Base-by-base conservation (phyloP, 345 rosid species). In the Eucalyptus marginata region DNA sequence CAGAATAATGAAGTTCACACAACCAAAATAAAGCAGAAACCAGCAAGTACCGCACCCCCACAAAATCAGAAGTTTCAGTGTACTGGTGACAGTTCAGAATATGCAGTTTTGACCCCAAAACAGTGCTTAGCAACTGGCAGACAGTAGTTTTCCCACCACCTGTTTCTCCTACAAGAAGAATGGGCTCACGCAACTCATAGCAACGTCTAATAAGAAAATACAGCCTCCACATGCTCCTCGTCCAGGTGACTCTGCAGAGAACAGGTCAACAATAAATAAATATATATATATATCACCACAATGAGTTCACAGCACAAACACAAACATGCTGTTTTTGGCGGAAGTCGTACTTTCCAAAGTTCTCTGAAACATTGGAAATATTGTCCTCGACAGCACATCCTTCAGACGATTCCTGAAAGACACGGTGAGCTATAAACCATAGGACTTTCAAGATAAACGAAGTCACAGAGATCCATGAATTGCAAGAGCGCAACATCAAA, bases 101-200 rank as follows among this genome's bases (percentile, higher is more conserved):
- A 93, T 93, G 96, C 91, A 97, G 91, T 68, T 92, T 93, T 89
- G 93, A 92, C 87, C 93, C 92, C 93, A 94, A 88, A 59, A 91
- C 90, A 49, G 86, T 54, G 92, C 97, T 93, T 90, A 97, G 93
- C 89, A 95, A 90, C 92, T 97, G 98, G 92, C 99, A 96, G 87
- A 95, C 97, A 49, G 98, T 96, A 52, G 99, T 97, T 95, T 96
- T 97, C 76, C 99, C 99, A 89, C 99, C 98, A 83, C 99, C 99
- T 89, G 99, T 96, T 91, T 97, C 99, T 86, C 99, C 99, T 91
- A 96, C 99, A 91, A 97, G 99, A 62, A 97, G 99, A 87, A 97
- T 97, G 49, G 99, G 99, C 91, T 97, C 99, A 84, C 92, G 96
- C 88, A 96, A 90, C 94, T 95, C 93, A 91, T 94, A 95, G 89